A percentile compares a stretch with the other conserved stretches of the same genome.
Conservation (phyloP, 2,329 filamentous ascomycete genomes). For the Trichoderma cornu-damae region DNA sequence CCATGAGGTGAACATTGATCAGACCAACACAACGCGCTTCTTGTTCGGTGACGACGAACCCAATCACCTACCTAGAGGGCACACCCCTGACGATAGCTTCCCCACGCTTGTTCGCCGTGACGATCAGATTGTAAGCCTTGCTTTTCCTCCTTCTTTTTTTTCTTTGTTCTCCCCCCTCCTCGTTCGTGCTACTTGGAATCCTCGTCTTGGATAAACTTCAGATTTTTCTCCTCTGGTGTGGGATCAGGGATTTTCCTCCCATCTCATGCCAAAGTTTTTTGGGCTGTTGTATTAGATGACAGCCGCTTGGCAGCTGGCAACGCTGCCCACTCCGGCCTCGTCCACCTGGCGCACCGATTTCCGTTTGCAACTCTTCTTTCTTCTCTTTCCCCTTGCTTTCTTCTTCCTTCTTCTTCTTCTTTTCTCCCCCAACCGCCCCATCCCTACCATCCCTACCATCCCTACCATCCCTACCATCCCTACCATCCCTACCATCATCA, state of each 20-base stretch:
- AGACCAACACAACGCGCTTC: constrained; percentile 80
- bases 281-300: background rate
- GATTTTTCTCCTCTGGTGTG: background rate
- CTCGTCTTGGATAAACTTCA: background rate
- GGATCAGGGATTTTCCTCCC: background rate
- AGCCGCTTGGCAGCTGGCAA: background rate
- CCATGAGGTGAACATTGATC: constrained; percentile 67
- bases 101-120: constrained; percentile 72
- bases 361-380: background rate
- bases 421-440: too few relatives aligned
- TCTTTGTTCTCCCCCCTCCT: background rate
- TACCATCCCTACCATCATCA: background rate
- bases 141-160: background rate
- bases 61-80: constrained; percentile 43
- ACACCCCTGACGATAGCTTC: constrained; percentile 76
- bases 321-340: background rate
- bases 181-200: background rate
- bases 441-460: background rate
- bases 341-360: background rate
- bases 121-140: constrained; percentile 48
- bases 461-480: background rate
- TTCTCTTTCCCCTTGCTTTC: background rate
- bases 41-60: constrained; percentile 75
- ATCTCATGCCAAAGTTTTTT: background rate
- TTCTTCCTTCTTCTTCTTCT: background rate